Evolutionary conservation across 1,284 basidiomycete genomes (phyloP), one percentile per base, ranked within the genome.

Genomic region (Mycena citricolor): DNA sequence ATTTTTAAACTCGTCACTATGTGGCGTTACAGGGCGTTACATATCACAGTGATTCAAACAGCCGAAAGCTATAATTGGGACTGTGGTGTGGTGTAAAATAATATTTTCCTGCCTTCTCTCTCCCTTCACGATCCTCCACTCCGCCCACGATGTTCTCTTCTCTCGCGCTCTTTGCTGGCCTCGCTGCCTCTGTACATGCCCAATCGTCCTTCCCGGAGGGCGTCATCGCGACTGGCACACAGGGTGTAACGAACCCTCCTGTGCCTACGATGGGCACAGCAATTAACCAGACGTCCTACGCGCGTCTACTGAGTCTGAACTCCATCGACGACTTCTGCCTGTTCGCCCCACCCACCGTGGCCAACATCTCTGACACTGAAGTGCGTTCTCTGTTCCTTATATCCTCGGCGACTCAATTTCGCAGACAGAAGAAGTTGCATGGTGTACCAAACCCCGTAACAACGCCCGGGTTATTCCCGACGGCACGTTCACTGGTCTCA

Each of bases 361-460:
- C 57, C 36, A 47, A 49, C 19, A 67, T 70, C 28, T 53, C 64
- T 1, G 57, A 70, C 39, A 66, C 67, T 2, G 69, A 71, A 58
- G 67, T 63, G 35, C 19, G 51, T 39, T 2, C 14, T 14, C 25
- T 24, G 34, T 21, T 36, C 8, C 31, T 25, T 26, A 19, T 4
- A 41, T 36, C 14, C 11, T 28, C 16, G 4, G n/a, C n/a, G n/a
- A n/a, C n/a, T n/a, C n/a, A n/a, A n/a, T 21, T 20, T 21, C 4
- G 4, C 10, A 86, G 69, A 75, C 71, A 8, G 70, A 75, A 56
- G 81, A 78, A 51, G 81, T 87, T 24, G 77, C 81, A 1, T 87
- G 77, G 76, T 88, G 84, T 62, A 80, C 81, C n/a, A 69, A 77
- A 60, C 68, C 68, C 21, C 72, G 77, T 21, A 76, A 74, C 57